A percentile compares a stretch with the other conserved stretches of the same genome.
Conservation (phyloP, 2,329 filamentous ascomycete species). For the Diplodia intermedia region DNA sequence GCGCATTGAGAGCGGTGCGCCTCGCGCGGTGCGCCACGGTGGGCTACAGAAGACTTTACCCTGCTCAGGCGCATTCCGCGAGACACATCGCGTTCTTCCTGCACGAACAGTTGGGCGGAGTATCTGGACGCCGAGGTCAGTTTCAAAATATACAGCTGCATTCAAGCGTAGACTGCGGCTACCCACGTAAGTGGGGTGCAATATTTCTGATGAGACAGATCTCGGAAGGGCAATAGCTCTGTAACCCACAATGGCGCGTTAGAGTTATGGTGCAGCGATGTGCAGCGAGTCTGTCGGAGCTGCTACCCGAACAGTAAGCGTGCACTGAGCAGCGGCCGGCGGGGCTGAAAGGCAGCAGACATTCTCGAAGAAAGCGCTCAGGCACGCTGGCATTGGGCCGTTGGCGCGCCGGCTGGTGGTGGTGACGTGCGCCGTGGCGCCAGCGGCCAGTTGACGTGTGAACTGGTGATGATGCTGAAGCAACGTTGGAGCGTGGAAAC, state of each 20-base stretch:
- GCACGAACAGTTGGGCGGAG: not conserved
- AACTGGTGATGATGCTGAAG: conserved; percentile 5
- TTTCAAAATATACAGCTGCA: not conserved
- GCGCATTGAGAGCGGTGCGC: conserved; percentile 24
- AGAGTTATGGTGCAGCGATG: conserved; percentile 11
- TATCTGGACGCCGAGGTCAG: not conserved
- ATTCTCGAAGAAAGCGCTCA: conserved; percentile 17
- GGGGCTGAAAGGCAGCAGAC: not conserved
- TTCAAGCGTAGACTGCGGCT: not conserved
- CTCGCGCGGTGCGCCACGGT: conserved; percentile 18
- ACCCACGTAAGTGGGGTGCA: not conserved
- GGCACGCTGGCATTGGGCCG: not conserved
- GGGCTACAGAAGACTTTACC: conserved; percentile 1
- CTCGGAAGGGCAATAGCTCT: not conserved
- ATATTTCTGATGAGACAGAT: not conserved
- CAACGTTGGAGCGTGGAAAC: conserved; percentile 13
- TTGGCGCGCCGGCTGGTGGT: conserved; percentile 1
- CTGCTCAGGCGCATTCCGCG: not conserved
- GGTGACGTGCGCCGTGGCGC: conserved; percentile 22
- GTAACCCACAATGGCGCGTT: conserved; percentile 5
- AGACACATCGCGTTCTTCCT: not conserved
- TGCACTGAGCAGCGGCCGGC: conserved; percentile 20
- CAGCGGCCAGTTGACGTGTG: conserved; percentile 15
- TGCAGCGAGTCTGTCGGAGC: conserved; percentile 12
- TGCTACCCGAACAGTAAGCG: conserved; percentile 4